Evolutionary conservation across 2,329 filamentous ascomycete species (phyloP).

Genomic region (Fusarium sp.): DNA sequence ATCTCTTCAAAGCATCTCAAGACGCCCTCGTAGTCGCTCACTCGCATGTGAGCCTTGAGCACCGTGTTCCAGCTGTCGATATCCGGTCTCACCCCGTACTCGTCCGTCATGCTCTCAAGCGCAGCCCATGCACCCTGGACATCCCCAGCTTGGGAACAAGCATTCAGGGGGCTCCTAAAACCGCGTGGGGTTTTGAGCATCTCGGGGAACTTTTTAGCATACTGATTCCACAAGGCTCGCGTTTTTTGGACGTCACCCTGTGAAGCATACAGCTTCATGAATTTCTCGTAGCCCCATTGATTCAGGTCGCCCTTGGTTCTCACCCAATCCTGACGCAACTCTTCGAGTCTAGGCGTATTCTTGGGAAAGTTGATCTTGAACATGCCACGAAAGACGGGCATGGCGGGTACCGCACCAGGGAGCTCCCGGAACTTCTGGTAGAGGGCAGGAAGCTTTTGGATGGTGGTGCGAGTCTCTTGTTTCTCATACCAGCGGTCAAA

Average conservation of each 20-base stretch:
- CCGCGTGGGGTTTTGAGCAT: constrained; percentile 49
- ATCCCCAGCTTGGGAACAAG: constrained; percentile 77
- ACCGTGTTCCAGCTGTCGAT: constrained; percentile 79
- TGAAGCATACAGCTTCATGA: constrained; percentile 59
- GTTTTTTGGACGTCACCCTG: constrained; percentile 60
- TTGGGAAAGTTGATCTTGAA: constrained; percentile 55
- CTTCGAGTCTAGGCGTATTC: constrained; percentile 55
- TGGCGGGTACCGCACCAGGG: constrained; percentile 50
- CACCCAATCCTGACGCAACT: constrained; percentile 62
- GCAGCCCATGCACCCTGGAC: constrained; percentile 66
- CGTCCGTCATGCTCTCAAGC: constrained; percentile 69
- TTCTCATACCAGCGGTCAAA: constrained; percentile 44
- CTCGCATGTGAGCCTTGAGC: constrained; percentile 75
- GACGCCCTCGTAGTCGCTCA: constrained; percentile 74
- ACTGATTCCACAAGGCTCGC: constrained; percentile 58
- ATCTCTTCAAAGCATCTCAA: constrained; percentile 72
- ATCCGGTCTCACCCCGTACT: constrained; percentile 68
- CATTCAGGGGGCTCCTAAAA: constrained; percentile 73
- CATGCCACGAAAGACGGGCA: constrained; percentile 55
- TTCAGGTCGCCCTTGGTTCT: constrained; percentile 52
- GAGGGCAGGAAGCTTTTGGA: constrained; percentile 51
- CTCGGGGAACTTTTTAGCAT: constrained; percentile 49
- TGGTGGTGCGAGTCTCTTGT: constrained; percentile 41
- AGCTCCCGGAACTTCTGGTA: constrained; percentile 60
- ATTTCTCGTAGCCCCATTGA: constrained; percentile 59